phyloP scores from a whole-genome alignment of 2,329 filamentous ascomycete species.

The Mollisiaceae sp. region DNA sequence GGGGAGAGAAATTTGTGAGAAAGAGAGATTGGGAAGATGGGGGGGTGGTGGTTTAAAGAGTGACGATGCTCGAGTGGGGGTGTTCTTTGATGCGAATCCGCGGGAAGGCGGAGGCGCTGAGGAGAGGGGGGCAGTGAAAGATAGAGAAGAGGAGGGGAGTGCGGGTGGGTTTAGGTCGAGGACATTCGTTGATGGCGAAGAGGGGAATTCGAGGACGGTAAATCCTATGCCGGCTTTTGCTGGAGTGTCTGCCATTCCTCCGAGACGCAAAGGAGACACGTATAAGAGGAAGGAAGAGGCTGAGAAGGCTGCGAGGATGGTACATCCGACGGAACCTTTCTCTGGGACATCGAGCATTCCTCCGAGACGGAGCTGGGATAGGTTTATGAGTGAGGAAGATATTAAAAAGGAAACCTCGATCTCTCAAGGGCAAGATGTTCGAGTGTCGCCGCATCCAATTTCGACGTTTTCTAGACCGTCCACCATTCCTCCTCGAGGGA shows the following conservation, averaged over 20 bases:
- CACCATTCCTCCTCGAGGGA: not conserved
- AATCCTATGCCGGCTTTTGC: not conserved
- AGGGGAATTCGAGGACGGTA: not conserved
- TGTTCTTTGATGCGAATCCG: not conserved
- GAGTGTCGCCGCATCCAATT: not conserved
- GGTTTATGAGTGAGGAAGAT: not conserved
- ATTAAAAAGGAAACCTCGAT: not conserved
- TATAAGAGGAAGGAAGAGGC: not conserved
- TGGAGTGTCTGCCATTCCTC: not conserved
- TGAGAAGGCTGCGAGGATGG: not conserved
- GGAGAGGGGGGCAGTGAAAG: not conserved
- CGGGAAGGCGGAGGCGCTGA: not conserved
- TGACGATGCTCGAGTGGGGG: not conserved
- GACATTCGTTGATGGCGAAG: not conserved
- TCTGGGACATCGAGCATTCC: not conserved
- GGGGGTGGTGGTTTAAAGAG: not conserved
- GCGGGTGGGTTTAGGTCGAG: not conserved
- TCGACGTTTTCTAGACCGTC: not conserved
- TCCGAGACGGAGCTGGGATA: not conserved
- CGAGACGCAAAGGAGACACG: not conserved
- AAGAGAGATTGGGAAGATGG: not conserved
- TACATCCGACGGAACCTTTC: not conserved
- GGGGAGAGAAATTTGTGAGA: not conserved
- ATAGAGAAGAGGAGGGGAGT: not conserved
- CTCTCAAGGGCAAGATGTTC: not conserved